phyloP scores from a whole-genome alignment of 331 rosid species.

The Cydonia oblonga region DNA sequence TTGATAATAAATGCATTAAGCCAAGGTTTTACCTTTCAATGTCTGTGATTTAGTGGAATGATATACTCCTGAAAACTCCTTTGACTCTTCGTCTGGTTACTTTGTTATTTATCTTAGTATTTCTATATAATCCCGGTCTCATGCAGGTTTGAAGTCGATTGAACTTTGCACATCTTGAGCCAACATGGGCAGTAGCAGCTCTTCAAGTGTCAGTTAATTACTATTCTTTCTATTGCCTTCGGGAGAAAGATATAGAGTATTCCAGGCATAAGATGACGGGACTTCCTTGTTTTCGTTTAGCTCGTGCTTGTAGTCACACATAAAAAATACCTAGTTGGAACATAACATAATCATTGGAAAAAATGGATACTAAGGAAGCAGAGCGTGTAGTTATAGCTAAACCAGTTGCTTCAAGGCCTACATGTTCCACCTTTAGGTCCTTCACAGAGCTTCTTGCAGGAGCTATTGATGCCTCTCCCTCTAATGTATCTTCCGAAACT shows the following conservation, averaged over 20 bases:
- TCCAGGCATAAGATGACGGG: not conserved
- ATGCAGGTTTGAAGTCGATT: conserved; percentile 4
- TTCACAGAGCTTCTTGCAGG: conserved; percentile 86
- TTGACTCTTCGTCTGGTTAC: not conserved
- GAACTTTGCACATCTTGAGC: not conserved
- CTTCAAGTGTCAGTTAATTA: not conserved
- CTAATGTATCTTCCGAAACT: conserved; percentile 36
- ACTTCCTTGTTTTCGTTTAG: not conserved
- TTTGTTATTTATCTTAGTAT: not conserved
- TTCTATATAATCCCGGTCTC: not conserved
- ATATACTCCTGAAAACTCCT: not conserved
- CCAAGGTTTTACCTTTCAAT: not conserved
- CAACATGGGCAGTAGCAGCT: not conserved
- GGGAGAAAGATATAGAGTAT: not conserved
- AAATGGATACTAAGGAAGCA: conserved; percentile 72
- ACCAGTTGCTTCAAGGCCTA: conserved; percentile 90
- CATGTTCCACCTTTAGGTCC: conserved; percentile 59
- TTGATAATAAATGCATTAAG: not conserved
- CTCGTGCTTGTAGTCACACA: conserved; percentile 1
- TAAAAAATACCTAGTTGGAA: not conserved
- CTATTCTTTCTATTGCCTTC: not conserved
- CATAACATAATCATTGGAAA: conserved; percentile 9
- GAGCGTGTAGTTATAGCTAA: conserved; percentile 68
- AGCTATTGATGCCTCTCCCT: conserved; percentile 55
- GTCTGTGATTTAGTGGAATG: not conserved